Base-by-base conservation (phyloP, 2,329 filamentous ascomycete genomes). In the Lachnellula subtilissima region DNA sequence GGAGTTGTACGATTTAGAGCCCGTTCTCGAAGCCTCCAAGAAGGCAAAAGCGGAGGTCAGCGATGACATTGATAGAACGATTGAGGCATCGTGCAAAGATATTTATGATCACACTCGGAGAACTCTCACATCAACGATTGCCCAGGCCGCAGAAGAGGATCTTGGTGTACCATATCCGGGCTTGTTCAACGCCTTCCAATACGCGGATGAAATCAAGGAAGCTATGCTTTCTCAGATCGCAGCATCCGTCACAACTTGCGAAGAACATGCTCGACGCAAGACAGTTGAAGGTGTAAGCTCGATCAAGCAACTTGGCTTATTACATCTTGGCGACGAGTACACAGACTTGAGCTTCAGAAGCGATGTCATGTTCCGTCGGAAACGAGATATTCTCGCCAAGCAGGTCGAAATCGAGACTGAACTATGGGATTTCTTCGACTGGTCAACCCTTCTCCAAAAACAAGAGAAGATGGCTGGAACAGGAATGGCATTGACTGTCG, bases 391-490 rank as follows among this genome's bases (percentile, higher is more conserved):
- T 2, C 76, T 96, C 42, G 91, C 90, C 5, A 85, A 91, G 61
- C 87, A 96, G 68, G 86, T 97, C 15, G 85, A 97, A 58, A 85
- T 96, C 19, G 85, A 94, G 53, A 89, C 94, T 4, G 92, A 99
- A 68, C 65, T 96, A 0, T 88, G 81, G 81, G 94, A 99, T 74
- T 97, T 99, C 77, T 89, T 99, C 66, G 94, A 99, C 72, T 79
- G 91, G 71, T 80, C 85, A 17, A 88, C 85, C 11, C 75, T 97
- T 5, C 81, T 96, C 76, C 91, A 97, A 68, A 82, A 86, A 53
- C 93, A 97, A 71, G 94, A 99, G 73, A 99, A 97, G 78, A 80
- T 95, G 54, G 92, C 93, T 5, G 91, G 93, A 40, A 95, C 92
- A 3, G 89, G 94, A 61, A 92, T 99, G 87, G 94, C 93, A 5